Evolutionary conservation across 2,329 filamentous ascomycete species (phyloP), one percentile per base, ranked within the genome.

Genomic region (Drechslerella coelobrocha): DNA sequence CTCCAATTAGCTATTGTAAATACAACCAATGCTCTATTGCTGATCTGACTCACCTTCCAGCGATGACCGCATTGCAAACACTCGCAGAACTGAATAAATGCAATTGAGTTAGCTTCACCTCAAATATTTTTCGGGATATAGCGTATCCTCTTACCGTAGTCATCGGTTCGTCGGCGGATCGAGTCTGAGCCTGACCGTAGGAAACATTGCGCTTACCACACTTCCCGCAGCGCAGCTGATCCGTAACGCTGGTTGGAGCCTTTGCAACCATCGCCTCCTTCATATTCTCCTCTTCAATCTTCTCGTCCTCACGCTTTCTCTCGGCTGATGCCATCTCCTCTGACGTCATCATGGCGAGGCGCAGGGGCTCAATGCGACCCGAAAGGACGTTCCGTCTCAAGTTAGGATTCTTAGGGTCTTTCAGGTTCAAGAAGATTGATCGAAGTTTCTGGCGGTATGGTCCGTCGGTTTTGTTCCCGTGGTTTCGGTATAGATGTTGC

Each of bases 181-280:
- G 85, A 14, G 94, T 99, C 83, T 99, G 94, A 2, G 94, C 94
- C 81, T 99, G 94, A 52, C 87, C 91, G 81, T 99, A 99, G 80
- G 89, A 92, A 78, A 97, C 94, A 83, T 91, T 92, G 83, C 90
- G 92, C 84, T 96, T 85, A 76, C 90, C 90, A 81, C 94, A 99
- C 80, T 92, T 92, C 77, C 91, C 86, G 81, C 94, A 99, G 80
- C 91, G 88, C 77, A 97, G 84, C 63, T 88, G 90, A 78, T 89
- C 89, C 78, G 88, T 92, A 81, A 97, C 91, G 78, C 89, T 92
- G 84, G 92, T 94, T 81, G 96, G 89, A 17, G 87, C 89, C 83
- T 92, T 89, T 63, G 93, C 90, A 9, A 96, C 92, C 87, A 97
- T 95, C 0, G 94, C 91, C 80, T 93, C 91, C 82, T 92, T 92